phyloP scores from a whole-genome alignment of 192 early-diverging fungal genomes.

The Obelidium mucronatum region DNA sequence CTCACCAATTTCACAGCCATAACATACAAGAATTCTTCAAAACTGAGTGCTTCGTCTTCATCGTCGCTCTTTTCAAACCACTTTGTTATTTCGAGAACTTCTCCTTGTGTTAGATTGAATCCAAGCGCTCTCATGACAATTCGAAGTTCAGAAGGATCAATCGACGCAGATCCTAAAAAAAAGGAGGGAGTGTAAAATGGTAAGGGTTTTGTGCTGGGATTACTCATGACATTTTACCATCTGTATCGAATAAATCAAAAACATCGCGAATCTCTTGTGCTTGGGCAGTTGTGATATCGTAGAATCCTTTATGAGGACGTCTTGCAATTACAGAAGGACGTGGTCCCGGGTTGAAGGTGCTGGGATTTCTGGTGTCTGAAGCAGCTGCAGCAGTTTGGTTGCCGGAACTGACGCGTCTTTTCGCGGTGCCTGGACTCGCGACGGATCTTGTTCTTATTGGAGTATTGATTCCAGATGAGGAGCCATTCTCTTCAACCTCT shows the following conservation, averaged over 20 bases:
- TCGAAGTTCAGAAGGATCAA: conserved; percentile 73
- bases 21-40: conserved; percentile 64
- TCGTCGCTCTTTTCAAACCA: conserved; percentile 42
- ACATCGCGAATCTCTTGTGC: conserved; percentile 44
- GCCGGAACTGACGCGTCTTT: not conserved
- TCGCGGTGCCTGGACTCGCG: too few species aligned
- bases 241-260: conserved; percentile 55
- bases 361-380: not conserved
- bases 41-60: conserved; percentile 50
- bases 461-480: not conserved
- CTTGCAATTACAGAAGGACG: not conserved
- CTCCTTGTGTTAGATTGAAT: conserved; percentile 68
- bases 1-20: conserved; percentile 51
- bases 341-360: not conserved
- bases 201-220: too few species aligned
- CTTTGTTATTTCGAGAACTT: conserved; percentile 61
- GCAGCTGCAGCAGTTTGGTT: not conserved
- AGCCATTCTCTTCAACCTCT: not conserved
- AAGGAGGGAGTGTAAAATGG: too few species aligned
- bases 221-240: too few species aligned
- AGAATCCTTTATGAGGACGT: not conserved
- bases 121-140: conserved; percentile 79
- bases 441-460: not conserved
- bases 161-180: conserved; percentile 13
- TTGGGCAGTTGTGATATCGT: conserved; percentile 26